phyloP scores from a whole-genome alignment of 1,284 basidiomycete species.

The Microbotryum saponariae region DNA sequence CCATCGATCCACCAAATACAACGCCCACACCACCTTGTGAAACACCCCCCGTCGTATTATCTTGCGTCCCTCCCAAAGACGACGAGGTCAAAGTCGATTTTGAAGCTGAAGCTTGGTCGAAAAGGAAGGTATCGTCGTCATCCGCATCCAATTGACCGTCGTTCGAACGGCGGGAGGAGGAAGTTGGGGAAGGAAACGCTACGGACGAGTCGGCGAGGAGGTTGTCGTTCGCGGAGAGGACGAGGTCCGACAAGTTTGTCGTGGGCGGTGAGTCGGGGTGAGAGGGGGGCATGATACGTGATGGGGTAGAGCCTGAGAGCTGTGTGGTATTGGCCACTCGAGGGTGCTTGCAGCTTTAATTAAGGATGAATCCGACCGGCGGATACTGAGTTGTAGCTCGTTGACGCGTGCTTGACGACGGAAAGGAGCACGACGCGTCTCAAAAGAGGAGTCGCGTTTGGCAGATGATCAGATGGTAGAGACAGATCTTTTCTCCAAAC shows the following conservation, averaged over 20 bases:
- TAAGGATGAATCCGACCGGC: too few species aligned
- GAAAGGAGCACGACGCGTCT: too few species aligned
- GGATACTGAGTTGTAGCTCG: too few species aligned
- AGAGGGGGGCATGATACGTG: not conserved
- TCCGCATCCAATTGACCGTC: not conserved
- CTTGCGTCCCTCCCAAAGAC: not conserved
- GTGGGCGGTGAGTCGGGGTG: not conserved
- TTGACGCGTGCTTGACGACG: too few species aligned
- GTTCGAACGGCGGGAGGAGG: not conserved
- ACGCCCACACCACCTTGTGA: not conserved
- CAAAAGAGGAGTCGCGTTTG: too few species aligned
- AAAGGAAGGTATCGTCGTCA: not conserved
- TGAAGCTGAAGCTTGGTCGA: not conserved
- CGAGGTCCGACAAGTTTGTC: not conserved
- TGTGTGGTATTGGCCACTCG: too few species aligned
- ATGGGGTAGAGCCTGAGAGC: too few species aligned
- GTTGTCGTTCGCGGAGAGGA: not conserved
- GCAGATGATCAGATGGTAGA: too few species aligned
- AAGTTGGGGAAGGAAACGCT: not conserved
- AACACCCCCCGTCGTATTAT: not conserved
- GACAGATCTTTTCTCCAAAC: too few species aligned
- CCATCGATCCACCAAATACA: not conserved
- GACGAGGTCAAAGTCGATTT: too few species aligned
- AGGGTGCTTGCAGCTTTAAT: too few species aligned
- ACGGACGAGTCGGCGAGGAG: slow-evolving; percentile 8